Base-by-base conservation (phyloP, 1,284 basidiomycete species). In the Cutaneotrichosporon sp. region DNA sequence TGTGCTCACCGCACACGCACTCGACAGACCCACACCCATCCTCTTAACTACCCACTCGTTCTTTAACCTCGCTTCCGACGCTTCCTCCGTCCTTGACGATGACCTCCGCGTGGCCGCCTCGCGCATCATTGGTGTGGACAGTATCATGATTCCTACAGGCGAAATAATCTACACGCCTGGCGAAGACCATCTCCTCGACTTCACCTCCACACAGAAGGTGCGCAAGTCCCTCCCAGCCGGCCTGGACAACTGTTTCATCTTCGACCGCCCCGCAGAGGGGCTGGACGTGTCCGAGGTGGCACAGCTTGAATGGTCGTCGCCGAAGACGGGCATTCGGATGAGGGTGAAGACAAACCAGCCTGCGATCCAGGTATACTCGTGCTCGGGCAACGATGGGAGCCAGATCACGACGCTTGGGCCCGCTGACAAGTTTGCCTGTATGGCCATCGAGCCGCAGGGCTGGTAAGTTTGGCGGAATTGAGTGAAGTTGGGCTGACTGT, bases 221-320 rank as follows among this genome's bases (percentile, higher is more conserved):
- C 35, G 47, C 2, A 52, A 62, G 19, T 51, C 59, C 11, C 56
- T 59, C 11, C 20, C 24, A 19, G 57, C 43, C 4, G 63, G 65
- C 11, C 61, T 70, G 50, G 67, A 70, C 51, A 67, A 70, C 59
- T 66, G 66, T 31, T 70, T 64, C 54, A 54, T 70, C 46, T 55
- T 68, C 31, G 61, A 65, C 41, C 26, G 49, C 16, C 62, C 57
- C 4, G 25, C 33, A 1, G 3, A 7, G 4, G 12, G 8, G 17
- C 11, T 33, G 31, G 19, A 49, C 26, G 33, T 41, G 0, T 16
- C 12, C 12, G 42, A 33, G 11, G 25, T 22, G 19, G 25, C 58
- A 8, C 47, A 55, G 53, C 48, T 68, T 5, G 42, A 60, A 17
- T 58, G 55, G 57, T 45, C 44, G 5, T 51, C 46, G 3, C 43